Evolutionary conservation across 2,329 filamentous ascomycete genomes (phyloP).

Genomic region (Fusarium odoratissimum): DNA sequence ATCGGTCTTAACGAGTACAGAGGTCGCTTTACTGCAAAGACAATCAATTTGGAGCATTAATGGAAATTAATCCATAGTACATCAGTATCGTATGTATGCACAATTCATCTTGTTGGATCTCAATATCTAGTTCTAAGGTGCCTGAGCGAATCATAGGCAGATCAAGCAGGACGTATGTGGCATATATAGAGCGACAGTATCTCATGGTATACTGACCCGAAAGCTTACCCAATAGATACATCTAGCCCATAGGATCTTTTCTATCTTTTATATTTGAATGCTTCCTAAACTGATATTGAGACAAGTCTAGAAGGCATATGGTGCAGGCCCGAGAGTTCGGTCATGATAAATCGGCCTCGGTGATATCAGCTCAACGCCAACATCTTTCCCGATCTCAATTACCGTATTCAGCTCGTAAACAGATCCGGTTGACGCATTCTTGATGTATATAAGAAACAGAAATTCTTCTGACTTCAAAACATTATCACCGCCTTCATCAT

Average conservation of each 20-base stretch:
- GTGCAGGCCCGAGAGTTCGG: background rate
- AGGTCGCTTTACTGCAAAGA: background rate
- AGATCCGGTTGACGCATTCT: background rate
- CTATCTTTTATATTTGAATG: background rate
- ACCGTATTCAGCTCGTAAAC: background rate
- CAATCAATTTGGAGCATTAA: background rate
- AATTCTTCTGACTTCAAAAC: background rate
- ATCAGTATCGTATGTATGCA: too few species aligned
- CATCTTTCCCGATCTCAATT: background rate
- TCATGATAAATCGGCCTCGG: constrained; percentile 29
- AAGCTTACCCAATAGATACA: background rate
- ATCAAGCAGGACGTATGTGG: background rate
- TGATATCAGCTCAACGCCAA: constrained; percentile 18
- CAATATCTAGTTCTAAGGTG: background rate
- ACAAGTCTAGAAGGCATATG: background rate
- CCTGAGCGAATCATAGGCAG: background rate
- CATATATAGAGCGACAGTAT: background rate
- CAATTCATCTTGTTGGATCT: background rate
- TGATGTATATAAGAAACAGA: constrained; percentile 3
- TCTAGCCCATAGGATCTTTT: background rate
- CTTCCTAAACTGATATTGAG: background rate
- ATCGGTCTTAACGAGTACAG: background rate
- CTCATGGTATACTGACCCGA: too few species aligned
- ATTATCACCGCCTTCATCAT: background rate
- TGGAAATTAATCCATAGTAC: background rate